Conservation (phyloP, 169 alveolate genomes). For the Hepatocystis sp. region DNA sequence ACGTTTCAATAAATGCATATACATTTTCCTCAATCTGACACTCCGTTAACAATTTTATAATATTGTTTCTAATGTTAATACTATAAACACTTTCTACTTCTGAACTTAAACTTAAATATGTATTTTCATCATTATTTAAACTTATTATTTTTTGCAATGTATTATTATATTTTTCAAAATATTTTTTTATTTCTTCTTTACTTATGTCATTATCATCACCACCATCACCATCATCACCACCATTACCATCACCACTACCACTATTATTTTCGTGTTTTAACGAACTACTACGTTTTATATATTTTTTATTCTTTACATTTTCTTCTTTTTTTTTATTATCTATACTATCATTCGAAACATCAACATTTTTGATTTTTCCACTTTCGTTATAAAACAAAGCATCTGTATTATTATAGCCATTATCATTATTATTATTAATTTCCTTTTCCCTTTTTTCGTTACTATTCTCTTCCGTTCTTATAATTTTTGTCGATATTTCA, state of each 20-base stretch:
- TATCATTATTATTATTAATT: constrained; percentile 5
- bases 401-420: not conserved
- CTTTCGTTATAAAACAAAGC: no score
- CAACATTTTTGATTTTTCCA: no score
- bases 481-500: no score
- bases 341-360: no score
- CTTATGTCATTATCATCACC: not conserved
- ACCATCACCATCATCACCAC: not conserved
- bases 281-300: no score
- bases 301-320: no score
- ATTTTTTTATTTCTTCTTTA: not conserved
- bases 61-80: constrained; percentile 56
- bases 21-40: constrained; percentile 74
- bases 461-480: not conserved
- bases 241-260: not conserved
- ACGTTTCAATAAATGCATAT: constrained; percentile 74
- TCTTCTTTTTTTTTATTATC: no score
- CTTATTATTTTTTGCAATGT: constrained; percentile 27
- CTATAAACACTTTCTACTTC: constrained; percentile 73
- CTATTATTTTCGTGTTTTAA: no score
- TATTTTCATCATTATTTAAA: constrained; percentile 52
- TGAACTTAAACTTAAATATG: constrained; percentile 33
- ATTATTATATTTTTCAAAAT: constrained; percentile 6
- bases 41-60: constrained; percentile 56
- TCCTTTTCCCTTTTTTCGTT: not conserved